phyloP scores from a whole-genome alignment of 1,139 yeast species.

The Saccharomyces hybrid region DNA sequence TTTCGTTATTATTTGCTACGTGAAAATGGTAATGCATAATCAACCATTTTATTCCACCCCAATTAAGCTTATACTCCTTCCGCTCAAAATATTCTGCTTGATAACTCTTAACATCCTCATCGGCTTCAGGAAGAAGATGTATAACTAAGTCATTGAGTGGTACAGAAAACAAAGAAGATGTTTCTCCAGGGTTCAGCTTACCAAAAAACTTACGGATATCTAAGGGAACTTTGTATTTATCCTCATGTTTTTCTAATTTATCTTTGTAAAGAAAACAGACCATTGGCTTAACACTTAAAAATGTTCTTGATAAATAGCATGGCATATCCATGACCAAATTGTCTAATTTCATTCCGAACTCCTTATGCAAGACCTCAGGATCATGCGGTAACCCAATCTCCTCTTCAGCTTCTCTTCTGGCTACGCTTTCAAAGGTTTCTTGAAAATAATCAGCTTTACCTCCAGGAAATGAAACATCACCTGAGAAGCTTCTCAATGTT shows the following conservation, averaged over 20 bases:
- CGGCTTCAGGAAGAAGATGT: conserved; percentile 19
- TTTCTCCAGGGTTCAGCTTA: conserved; percentile 62
- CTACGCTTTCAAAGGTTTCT: conserved; percentile 64
- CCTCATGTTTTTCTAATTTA: conserved; percentile 29
- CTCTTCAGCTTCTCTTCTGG: conserved; percentile 77
- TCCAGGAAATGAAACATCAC: conserved; percentile 86
- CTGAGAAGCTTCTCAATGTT: conserved; percentile 62
- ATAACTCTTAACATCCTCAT: conserved; percentile 8
- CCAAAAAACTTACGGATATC: conserved; percentile 21
- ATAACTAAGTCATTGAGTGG: conserved; percentile 54
- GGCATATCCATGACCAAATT: conserved; percentile 40
- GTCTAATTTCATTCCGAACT: conserved; percentile 43
- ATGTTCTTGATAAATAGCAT: conserved; percentile 67
- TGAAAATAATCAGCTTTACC: conserved; percentile 65
- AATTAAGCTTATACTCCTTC: conserved; percentile 32
- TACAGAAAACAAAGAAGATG: conserved; percentile 58
- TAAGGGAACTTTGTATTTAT: conserved; percentile 32
- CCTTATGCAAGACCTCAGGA: conserved; percentile 38
- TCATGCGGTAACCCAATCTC: conserved; percentile 67
- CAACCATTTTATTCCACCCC: conserved; percentile 70
- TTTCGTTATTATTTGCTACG: conserved; percentile 46
- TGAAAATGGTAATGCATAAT: conserved; percentile 56
- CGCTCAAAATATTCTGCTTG: conserved; percentile 33
- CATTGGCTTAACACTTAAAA: conserved; percentile 76
- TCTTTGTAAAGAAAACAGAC: conserved; percentile 51